phyloP scores from a whole-genome alignment of 345 rosid species.

The Jatropha curcas region DNA sequence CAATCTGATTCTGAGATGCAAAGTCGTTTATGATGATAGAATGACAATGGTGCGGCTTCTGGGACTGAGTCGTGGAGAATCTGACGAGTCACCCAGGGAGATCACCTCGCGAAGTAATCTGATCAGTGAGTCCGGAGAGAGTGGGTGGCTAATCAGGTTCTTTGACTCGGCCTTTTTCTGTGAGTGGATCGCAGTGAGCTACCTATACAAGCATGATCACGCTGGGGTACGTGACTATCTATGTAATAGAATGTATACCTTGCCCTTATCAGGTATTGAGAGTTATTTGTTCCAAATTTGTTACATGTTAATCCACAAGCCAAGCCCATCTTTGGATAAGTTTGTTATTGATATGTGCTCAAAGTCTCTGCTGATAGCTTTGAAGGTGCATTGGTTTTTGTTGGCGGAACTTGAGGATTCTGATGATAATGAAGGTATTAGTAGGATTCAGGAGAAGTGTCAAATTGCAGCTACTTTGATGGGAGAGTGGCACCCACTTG shows the following conservation, averaged over 20 bases:
- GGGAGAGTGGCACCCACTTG: constrained; percentile 92
- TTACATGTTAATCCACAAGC: constrained; percentile 93
- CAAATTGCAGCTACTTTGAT: constrained; percentile 93
- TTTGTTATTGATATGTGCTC: constrained; percentile 90
- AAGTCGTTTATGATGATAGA: constrained; percentile 40
- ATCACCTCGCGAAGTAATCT: constrained; percentile 61
- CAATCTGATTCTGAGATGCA: background rate
- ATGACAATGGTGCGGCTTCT: constrained; percentile 84
- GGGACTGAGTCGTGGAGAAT: constrained; percentile 72
- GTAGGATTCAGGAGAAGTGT: constrained; percentile 97
- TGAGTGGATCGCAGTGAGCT: constrained; percentile 99
- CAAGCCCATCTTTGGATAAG: constrained; percentile 98
- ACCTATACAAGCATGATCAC: constrained; percentile 95
- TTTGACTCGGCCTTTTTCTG: constrained; percentile 98
- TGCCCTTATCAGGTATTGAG: constrained; percentile 87
- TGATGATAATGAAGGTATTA: constrained; percentile 93
- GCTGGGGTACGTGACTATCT: constrained; percentile 93
- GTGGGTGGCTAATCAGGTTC: constrained; percentile 98
- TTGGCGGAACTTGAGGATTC: constrained; percentile 95
- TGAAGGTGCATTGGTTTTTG: constrained; percentile 98
- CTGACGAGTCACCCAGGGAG: constrained; percentile 86
- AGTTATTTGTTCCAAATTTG: constrained; percentile 94
- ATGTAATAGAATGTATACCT: constrained; percentile 96
- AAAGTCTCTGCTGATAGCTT: constrained; percentile 77
- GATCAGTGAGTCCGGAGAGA: constrained; percentile 81